phyloP scores from a whole-genome alignment of 345 rosid species.

The Acer saccharum region DNA sequence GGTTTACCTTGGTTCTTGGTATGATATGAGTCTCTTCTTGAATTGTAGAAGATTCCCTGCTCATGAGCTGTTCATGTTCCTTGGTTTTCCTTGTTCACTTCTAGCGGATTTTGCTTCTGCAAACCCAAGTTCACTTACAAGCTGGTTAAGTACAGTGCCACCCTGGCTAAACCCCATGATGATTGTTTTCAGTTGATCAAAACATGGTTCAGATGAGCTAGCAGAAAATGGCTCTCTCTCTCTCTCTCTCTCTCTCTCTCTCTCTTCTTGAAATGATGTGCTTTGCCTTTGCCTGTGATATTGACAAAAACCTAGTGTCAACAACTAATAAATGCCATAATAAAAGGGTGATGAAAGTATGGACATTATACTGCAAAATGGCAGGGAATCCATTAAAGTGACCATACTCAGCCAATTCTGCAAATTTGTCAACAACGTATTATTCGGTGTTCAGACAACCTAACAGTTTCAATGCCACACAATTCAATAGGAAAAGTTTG shows the following conservation, averaged over 20 bases:
- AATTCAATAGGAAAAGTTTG: neutral
- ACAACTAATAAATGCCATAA: neutral
- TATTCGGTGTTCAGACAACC: too few species aligned
- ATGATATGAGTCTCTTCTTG: slow-evolving; percentile 40
- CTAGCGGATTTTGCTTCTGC: slow-evolving; percentile 24
- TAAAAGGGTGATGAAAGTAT: neutral
- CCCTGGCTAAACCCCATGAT: slow-evolving; percentile 91
- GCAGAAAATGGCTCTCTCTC: slow-evolving; percentile 21
- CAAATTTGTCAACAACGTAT: neutral
- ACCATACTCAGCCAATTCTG: neutral
- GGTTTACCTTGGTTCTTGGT: slow-evolving; percentile 49
- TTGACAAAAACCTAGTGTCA: neutral
- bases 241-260: slow-evolving; percentile 21
- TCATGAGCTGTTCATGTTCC: slow-evolving; percentile 14
- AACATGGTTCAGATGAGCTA: slow-evolving; percentile 14
- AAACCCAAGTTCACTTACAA: slow-evolving; percentile 61
- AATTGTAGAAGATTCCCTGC: slow-evolving; percentile 17
- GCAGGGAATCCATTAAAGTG: neutral
- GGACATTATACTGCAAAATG: too few species aligned
- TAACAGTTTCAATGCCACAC: neutral
- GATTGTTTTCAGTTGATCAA: slow-evolving; percentile 45
- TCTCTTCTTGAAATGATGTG: slow-evolving; percentile 31
- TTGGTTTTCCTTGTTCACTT: neutral
- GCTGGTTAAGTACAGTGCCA: slow-evolving; percentile 84
- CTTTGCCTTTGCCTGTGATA: slow-evolving; percentile 47